These are phyloP conservation scores for Beta vulgaris DNA, from an alignment of 148 eudicot genomes.

Conservation along the genomic window DNA sequence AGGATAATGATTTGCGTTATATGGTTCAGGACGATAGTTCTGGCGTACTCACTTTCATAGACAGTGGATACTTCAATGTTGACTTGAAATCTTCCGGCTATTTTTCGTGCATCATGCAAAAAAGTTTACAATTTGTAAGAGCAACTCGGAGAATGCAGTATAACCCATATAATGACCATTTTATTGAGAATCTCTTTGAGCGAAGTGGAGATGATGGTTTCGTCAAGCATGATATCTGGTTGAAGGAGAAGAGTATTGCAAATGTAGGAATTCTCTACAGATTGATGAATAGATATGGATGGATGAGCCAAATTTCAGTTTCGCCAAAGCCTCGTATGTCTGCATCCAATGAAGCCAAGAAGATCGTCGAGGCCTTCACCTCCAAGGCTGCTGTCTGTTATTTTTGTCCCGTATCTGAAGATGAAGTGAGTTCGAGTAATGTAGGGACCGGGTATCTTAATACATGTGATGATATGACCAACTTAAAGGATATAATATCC, in stretches of 20 bases:
- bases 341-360: slow-evolving; percentile 21
- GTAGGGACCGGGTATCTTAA: slow-evolving; percentile 21
- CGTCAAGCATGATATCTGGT: slow-evolving; percentile 17
- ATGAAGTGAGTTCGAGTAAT: slow-evolving; percentile 24
- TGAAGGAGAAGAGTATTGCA: slow-evolving; percentile 23
- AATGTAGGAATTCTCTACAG: slow-evolving; percentile 25
- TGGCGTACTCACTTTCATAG: slow-evolving; percentile 22
- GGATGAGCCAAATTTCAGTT: slow-evolving; percentile 43
- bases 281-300: slow-evolving; percentile 36
- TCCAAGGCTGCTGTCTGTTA: slow-evolving; percentile 20
- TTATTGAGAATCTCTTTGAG: slow-evolving; percentile 21
- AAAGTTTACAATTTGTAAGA: slow-evolving; percentile 31
- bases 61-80: slow-evolving; percentile 27
- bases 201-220: slow-evolving; percentile 25
- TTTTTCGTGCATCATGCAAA: slow-evolving; percentile 30
- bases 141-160: slow-evolving; percentile 29
- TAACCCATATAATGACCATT: slow-evolving; percentile 33
- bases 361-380: slow-evolving; percentile 20
- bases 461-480: slow-evolving; percentile 19
- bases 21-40: slow-evolving; percentile 25
- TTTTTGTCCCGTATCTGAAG: slow-evolving; percentile 19
- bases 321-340: slow-evolving; percentile 26
- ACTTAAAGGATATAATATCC: slow-evolving; percentile 23
- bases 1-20: slow-evolving; percentile 29
- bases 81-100: slow-evolving; percentile 25